Percentiles rank a stretch among this genome's conserved stretches.
phyloP scores from a whole-genome alignment of 495 filamentous ascomycete genomes.

The Chlorociboria aeruginascens region DNA sequence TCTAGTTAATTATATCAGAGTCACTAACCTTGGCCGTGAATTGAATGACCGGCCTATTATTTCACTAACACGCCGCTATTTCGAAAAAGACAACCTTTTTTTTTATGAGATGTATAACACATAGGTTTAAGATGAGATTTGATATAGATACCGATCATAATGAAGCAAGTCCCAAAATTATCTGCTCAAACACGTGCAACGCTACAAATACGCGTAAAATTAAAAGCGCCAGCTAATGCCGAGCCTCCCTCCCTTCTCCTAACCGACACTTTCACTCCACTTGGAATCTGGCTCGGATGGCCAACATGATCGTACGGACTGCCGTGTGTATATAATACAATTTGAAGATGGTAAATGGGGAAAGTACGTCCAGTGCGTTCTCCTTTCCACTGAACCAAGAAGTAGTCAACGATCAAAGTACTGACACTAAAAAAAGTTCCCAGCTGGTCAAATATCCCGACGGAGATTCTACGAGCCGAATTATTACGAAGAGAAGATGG shows the following conservation, averaged over 20 bases:
- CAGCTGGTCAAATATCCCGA: constrained; percentile 36
- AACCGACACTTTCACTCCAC: neutral
- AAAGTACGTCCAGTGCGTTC: constrained; percentile 3
- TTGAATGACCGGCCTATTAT: too few relatives aligned
- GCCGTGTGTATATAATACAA: neutral
- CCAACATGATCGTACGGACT: constrained; percentile 4
- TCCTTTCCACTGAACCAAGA: neutral
- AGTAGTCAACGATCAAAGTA: neutral
- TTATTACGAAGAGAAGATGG: constrained; percentile 31
- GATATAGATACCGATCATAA: too few relatives aligned
- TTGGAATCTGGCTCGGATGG: neutral
- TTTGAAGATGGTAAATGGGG: constrained; percentile 5
- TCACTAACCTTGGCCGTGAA: too few relatives aligned
- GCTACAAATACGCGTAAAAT: too few relatives aligned
- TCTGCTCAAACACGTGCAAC: too few relatives aligned
- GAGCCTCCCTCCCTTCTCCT: neutral
- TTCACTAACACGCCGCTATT: too few relatives aligned
- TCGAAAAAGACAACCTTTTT: too few relatives aligned
- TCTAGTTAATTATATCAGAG: too few relatives aligned
- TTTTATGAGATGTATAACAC: too few relatives aligned
- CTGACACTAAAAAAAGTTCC: neutral
- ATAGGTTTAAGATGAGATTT: too few relatives aligned
- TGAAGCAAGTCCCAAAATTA: too few relatives aligned
- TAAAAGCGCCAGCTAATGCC: too few relatives aligned
- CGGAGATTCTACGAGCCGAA: constrained; percentile 37